phyloP scores from a whole-genome alignment of 305 asterid genomes.

The Plantago lanceolata region DNA sequence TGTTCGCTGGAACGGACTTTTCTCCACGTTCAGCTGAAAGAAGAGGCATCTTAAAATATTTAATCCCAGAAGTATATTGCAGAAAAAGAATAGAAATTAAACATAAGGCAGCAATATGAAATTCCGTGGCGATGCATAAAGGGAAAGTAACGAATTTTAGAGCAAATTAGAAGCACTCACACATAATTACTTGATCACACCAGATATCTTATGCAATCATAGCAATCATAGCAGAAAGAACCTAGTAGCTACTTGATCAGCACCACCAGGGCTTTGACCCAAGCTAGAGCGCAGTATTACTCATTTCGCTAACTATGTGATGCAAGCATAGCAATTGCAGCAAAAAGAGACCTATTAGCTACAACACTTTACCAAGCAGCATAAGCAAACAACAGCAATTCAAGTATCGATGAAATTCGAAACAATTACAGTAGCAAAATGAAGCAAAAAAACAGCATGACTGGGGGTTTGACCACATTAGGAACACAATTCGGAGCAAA shows the following conservation, averaged over 20 bases:
- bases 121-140: background rate
- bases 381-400: background rate
- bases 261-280: background rate
- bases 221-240: too few relatives aligned
- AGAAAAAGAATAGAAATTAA: background rate
- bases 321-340: background rate
- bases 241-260: too few relatives aligned
- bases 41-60: background rate
- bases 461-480: too few relatives aligned
- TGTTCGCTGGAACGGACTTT: slow-evolving; percentile 60
- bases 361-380: background rate
- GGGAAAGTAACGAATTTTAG: background rate
- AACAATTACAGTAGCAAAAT: background rate
- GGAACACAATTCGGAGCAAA: background rate
- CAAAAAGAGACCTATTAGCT: too few relatives aligned
- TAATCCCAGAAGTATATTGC: background rate
- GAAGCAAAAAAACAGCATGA: background rate
- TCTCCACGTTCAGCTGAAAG: slow-evolving; percentile 53
- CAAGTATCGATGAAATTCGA: background rate
- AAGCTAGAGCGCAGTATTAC: background rate
- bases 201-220: too few relatives aligned
- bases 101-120: background rate
- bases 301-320: background rate
- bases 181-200: too few relatives aligned
- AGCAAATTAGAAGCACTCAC: too few relatives aligned